Conservation (phyloP, 148 eudicot species). For the Rhododendron ferrugineum region DNA sequence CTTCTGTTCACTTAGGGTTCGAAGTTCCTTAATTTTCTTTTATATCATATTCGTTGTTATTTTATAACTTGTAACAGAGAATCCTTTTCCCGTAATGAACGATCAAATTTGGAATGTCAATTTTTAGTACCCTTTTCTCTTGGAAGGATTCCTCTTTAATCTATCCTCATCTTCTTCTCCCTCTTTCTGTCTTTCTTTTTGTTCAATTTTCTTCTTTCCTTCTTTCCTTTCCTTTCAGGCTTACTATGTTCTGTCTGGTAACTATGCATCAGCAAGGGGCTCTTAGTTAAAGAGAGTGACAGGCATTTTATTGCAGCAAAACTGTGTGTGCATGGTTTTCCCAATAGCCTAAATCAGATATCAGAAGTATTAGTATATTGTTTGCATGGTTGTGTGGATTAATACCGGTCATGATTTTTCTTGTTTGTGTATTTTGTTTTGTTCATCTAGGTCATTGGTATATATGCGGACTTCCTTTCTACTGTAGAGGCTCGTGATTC, state of each 20-base stretch:
- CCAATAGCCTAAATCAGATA: not conserved
- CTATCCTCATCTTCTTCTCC: not conserved
- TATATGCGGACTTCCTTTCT: conserved; percentile 53
- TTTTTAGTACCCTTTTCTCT: not conserved
- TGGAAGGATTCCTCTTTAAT: not conserved
- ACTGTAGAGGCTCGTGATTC: conserved; percentile 33
- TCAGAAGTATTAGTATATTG: not conserved
- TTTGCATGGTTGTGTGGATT: conserved; percentile 8
- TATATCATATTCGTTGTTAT: not conserved
- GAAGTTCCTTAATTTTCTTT: not conserved
- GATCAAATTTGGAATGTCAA: not conserved
- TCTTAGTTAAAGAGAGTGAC: not conserved
- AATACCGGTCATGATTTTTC: not conserved
- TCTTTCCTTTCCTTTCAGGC: not conserved
- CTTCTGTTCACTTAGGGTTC: not conserved
- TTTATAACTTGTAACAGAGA: not conserved
- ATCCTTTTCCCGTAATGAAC: not conserved
- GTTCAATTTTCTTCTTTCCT: not conserved
- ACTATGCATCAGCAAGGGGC: not conserved
- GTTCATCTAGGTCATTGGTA: conserved; percentile 48
- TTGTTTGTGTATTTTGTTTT: conserved; percentile 8
- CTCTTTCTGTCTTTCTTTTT: not conserved
- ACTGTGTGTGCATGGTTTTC: conserved; percentile 1
- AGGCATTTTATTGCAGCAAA: not conserved
- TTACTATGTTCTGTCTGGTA: not conserved